These are phyloP conservation scores for Anacardium occidentale DNA, from an alignment of 345 rosid genomes.

Conservation along the genomic window DNA sequence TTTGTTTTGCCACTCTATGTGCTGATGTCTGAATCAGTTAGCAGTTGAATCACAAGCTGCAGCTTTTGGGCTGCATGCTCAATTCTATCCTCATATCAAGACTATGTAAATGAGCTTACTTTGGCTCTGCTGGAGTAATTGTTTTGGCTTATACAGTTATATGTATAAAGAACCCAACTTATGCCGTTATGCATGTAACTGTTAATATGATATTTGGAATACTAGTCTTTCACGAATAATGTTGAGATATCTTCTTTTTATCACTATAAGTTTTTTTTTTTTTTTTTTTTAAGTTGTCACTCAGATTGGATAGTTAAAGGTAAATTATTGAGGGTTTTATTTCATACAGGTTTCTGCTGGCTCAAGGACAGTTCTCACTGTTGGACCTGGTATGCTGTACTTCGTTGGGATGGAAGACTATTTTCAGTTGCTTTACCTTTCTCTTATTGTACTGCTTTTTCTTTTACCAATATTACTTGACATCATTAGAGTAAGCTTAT, in stretches of 20 bases:
- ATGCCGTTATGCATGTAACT: not conserved
- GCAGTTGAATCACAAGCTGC: too few species aligned
- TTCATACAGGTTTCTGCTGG: conserved; percentile 71
- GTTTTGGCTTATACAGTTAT: not conserved
- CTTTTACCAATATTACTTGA: not conserved
- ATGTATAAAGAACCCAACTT: not conserved
- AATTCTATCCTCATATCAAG: too few species aligned
- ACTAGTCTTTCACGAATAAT: not conserved
- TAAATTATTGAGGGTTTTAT: not conserved
- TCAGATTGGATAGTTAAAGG: not conserved
- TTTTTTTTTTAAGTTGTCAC: not conserved
- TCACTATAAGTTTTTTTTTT: not conserved
- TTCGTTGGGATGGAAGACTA: conserved; percentile 2
- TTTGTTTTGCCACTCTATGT: too few species aligned
- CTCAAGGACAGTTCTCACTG: conserved; percentile 81
- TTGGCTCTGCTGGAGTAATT: not conserved
- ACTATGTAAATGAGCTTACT: not conserved
- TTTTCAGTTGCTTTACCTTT: not conserved
- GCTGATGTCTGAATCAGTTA: too few species aligned
- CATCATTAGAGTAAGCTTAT: not conserved
- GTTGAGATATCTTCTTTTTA: not conserved
- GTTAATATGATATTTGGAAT: not conserved
- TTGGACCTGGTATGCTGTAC: conserved; percentile 71
- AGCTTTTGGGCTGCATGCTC: too few species aligned
- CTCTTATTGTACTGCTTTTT: not conserved